These are phyloP conservation scores for Aquilaria sinensis DNA, from an alignment of 345 rosid genomes.

Conservation along the genomic window DNA sequence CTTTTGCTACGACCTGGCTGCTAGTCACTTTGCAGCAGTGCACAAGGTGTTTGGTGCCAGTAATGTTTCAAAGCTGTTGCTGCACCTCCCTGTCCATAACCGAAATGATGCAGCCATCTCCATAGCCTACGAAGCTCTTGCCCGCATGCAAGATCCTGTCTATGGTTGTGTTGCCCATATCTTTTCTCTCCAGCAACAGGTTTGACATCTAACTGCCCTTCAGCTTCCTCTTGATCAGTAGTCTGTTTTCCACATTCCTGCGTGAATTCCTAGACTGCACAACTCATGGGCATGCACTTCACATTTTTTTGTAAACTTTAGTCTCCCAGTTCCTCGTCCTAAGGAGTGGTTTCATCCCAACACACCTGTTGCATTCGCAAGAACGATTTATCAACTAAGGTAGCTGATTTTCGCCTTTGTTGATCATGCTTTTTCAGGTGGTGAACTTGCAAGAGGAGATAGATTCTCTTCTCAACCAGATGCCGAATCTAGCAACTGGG, in stretches of 20 bases:
- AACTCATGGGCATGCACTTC: too few species aligned
- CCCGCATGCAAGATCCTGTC: conserved; percentile 52
- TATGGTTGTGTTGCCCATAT: conserved; percentile 68
- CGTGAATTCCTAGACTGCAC: too few species aligned
- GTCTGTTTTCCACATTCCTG: too few species aligned
- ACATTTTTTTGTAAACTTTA: too few species aligned
- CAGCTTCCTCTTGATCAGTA: background rate
- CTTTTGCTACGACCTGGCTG: conserved; percentile 61
- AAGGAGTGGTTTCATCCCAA: too few species aligned
- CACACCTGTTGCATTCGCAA: too few species aligned
- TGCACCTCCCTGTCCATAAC: conserved; percentile 41
- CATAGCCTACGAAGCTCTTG: conserved; percentile 64
- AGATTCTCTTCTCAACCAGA: conserved; percentile 43
- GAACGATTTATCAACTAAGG: too few species aligned
- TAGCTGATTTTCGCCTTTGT: background rate
- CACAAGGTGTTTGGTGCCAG: conserved; percentile 83
- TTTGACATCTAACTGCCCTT: conserved; percentile 10
- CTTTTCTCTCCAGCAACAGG: conserved; percentile 70
- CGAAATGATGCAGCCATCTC: conserved; percentile 58
- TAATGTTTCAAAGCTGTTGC: conserved; percentile 59
- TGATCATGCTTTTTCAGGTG: conserved; percentile 35
- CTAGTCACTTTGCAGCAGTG: conserved; percentile 62
- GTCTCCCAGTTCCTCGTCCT: too few species aligned
- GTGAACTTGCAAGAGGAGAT: conserved; percentile 55
- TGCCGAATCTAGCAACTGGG: conserved; percentile 31